These are phyloP conservation scores for Lablab purpureus DNA, from an alignment of 306 rosid species.

Conservation along the genomic window DNA sequence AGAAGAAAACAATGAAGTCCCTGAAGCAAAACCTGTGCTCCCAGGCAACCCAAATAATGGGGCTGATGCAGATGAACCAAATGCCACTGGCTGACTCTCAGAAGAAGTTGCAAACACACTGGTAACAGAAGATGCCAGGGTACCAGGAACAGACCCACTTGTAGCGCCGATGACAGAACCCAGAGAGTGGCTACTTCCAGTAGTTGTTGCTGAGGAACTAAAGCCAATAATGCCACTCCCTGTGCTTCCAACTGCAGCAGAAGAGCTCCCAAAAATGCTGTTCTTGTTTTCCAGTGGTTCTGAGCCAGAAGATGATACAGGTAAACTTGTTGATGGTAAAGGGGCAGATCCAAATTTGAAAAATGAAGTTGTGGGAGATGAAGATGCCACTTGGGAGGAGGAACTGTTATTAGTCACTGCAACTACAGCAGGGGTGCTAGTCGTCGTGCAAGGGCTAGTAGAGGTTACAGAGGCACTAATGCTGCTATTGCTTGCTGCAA, in stretches of 20 bases:
- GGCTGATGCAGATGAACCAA: slow-evolving; percentile 65
- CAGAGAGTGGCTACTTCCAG: slow-evolving; percentile 57
- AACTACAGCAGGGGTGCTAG: slow-evolving; percentile 40
- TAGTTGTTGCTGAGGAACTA: slow-evolving; percentile 57
- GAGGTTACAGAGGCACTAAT: slow-evolving; percentile 17
- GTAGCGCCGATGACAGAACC: slow-evolving; percentile 49
- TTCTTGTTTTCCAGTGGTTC: slow-evolving; percentile 54
- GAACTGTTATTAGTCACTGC: slow-evolving; percentile 46
- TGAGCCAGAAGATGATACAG: slow-evolving; percentile 48
- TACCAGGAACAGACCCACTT: slow-evolving; percentile 46
- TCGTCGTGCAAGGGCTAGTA: slow-evolving; percentile 40
- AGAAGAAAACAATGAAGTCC: slow-evolving; percentile 59
- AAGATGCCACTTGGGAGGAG: slow-evolving; percentile 48
- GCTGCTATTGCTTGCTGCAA: slow-evolving; percentile 42
- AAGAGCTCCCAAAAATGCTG: slow-evolving; percentile 49
- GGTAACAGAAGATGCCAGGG: slow-evolving; percentile 50
- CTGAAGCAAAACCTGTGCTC: slow-evolving; percentile 58
- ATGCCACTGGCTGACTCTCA: slow-evolving; percentile 57
- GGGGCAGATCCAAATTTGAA: slow-evolving; percentile 58
- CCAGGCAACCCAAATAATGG: slow-evolving; percentile 58
- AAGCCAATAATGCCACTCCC: slow-evolving; percentile 65
- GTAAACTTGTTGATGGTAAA: slow-evolving; percentile 45
- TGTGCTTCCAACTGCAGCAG: slow-evolving; percentile 50
- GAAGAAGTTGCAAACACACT: slow-evolving; percentile 61
- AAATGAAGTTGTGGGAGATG: slow-evolving; percentile 53